Conservation (phyloP, 805 yeast species). For the Scheffersomyces amazonensis region DNA sequence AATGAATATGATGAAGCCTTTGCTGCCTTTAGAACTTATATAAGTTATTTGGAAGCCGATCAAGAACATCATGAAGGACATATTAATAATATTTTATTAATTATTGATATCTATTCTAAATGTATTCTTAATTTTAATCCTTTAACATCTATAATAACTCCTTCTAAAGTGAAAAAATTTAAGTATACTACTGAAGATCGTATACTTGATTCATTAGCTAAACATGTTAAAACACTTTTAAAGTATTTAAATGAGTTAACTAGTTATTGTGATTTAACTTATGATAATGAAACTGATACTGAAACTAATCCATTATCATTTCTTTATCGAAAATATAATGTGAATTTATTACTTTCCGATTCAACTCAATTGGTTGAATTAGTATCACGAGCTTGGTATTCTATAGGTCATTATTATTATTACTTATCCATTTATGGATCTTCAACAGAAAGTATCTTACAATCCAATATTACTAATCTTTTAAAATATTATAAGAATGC, state of each 20-base stretch:
- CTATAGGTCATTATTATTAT: conserved; percentile 30
- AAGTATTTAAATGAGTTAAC: conserved; percentile 22
- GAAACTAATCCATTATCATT: conserved; percentile 25
- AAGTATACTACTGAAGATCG: conserved; percentile 18
- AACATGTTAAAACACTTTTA: conserved; percentile 16
- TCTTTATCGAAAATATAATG: conserved; percentile 32
- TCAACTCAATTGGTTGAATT: conserved; percentile 22
- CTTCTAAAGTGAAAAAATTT: conserved; percentile 17
- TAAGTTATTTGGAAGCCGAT: conserved; percentile 30
- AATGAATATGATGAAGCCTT: conserved; percentile 42
- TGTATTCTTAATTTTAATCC: conserved; percentile 38
- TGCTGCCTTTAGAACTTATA: conserved; percentile 39
- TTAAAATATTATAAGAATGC: conserved; percentile 29
- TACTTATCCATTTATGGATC: conserved; percentile 25
- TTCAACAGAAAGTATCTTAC: conserved; percentile 16
- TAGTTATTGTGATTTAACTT: conserved; percentile 21
- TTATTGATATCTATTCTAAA: conserved; percentile 29
- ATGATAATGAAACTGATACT: conserved; percentile 18
- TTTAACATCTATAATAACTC: conserved; percentile 18
- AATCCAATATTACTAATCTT: conserved; percentile 12
- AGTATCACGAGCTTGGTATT: conserved; percentile 35
- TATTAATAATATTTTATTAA: conserved; percentile 28
- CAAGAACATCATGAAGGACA: conserved; percentile 27
- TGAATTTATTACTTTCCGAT: conserved; percentile 25
- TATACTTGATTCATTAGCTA: conserved; percentile 17